Base-by-base conservation (phyloP, 331 rosid species). In the Dryas integrifolia region DNA sequence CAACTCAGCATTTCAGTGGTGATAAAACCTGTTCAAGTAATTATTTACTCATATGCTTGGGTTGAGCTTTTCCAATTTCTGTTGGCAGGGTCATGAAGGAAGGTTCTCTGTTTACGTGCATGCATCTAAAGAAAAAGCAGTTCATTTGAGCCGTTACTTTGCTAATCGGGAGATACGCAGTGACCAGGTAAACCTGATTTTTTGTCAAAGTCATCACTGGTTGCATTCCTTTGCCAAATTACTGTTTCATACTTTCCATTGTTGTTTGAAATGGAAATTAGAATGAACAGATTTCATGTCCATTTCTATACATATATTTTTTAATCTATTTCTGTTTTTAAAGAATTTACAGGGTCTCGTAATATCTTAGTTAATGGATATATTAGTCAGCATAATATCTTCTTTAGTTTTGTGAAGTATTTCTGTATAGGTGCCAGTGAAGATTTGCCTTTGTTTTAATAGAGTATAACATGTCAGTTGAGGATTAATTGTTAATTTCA, bases 21-120 rank as follows among this genome's bases (percentile, higher is more conserved):
- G 48, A 51, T 55, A 13, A 30, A 21, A 30, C 44, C 66, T 15
- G 21, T 9, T 30, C 11, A 18, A 24, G 44, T 47, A 67, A 40
- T 60, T 30, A 49, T 24, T 35, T 15, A 9, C 43, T 35, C 72
- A 49, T 70, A 39, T 74, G 43, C 64, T 74, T 45, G 30, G 39
- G 24, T 69, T 72, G 58, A 15, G 67, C 74, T 71, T 41, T 67
- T 75, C 66, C 58, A 7, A 67, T 62, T 69, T 73, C 5, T 79
- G 62, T 79, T 84, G 70, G 69, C 97, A 96, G 99, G 99, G 98
- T 77, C 98, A 96, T 77, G 99, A 96, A 75, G 99, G 92, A 65
- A 96, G 72, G 83, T 96, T 96, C 84, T 96, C 99, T 62, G 85
- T 96, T 75, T 96, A 92, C 66, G 91, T 96, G 77, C 99, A 96